These are phyloP conservation scores for Trichosporon sp. DNA, from an alignment of 1,284 basidiomycete genomes.

Conservation along the genomic window DNA sequence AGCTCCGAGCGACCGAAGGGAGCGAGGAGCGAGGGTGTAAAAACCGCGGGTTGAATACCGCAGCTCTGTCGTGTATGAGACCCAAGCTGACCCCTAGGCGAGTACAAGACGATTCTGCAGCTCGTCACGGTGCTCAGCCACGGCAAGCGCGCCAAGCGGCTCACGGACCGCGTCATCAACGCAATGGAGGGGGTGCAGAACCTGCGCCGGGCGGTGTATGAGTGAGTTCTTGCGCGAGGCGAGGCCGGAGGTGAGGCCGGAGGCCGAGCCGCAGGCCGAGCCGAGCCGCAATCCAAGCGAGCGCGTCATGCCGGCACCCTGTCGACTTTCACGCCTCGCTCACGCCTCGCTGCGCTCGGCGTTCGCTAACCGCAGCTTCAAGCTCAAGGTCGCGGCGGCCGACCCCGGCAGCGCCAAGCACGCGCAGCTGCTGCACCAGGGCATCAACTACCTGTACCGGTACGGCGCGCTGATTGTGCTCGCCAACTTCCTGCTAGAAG, in stretches of 20 bases:
- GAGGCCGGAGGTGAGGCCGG: not conserved
- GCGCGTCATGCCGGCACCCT: not conserved
- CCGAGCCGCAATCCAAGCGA: too few species aligned
- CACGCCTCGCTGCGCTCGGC: too few species aligned
- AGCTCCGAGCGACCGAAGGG: not conserved
- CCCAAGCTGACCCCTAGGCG: conserved; percentile 57
- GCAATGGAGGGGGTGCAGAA: conserved; percentile 89
- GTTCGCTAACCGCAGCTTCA: conserved; percentile 65
- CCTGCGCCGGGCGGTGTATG: conserved; percentile 82
- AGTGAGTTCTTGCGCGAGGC: conserved; percentile 55
- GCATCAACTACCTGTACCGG: conserved; percentile 74
- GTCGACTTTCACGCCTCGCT: not conserved
- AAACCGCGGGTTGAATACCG: too few species aligned
- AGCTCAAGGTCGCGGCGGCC: conserved; percentile 78
- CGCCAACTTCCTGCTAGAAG: conserved; percentile 90
- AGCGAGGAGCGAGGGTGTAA: too few species aligned
- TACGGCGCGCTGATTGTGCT: conserved; percentile 89
- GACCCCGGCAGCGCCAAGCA: conserved; percentile 74
- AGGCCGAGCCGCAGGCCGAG: too few species aligned
- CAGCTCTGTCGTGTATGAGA: too few species aligned
- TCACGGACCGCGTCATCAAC: conserved; percentile 85
- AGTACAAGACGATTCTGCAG: conserved; percentile 95
- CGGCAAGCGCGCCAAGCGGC: conserved; percentile 69
- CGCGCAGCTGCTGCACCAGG: conserved; percentile 65
- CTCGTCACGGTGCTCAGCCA: conserved; percentile 54